Conservation (phyloP, 768 basidiomycete genomes). For the Fomitopsis serialis region DNA sequence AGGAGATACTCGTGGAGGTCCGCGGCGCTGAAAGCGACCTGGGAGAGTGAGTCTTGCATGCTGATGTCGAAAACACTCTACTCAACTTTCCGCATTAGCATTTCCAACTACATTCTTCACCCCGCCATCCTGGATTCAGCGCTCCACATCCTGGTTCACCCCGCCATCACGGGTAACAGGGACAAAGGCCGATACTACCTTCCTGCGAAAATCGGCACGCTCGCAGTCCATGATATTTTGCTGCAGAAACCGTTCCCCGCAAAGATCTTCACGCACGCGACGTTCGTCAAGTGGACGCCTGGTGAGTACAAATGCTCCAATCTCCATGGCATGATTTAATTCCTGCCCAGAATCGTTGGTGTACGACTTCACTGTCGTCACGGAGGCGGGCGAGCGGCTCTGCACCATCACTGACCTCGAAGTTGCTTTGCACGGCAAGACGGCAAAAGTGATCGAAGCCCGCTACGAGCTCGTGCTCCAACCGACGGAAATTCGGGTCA, state of each 20-base stretch:
- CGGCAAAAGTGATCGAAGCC: neutral
- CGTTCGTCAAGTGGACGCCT: conserved; percentile 25
- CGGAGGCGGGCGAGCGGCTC: conserved; percentile 21
- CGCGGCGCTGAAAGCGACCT: conserved; percentile 1
- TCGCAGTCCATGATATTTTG: conserved; percentile 9
- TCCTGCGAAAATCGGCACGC: conserved; percentile 18
- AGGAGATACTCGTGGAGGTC: conserved; percentile 2
- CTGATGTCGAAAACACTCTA: too few relatives aligned
- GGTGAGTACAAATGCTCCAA: conserved; percentile 5
- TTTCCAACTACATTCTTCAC: neutral
- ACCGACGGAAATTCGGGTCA: neutral
- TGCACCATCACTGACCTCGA: conserved; percentile 14
- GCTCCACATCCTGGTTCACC: conserved; percentile 28
- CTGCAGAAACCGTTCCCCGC: conserved; percentile 18
- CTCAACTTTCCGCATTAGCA: conserved; percentile 5
- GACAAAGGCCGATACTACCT: conserved; percentile 27
- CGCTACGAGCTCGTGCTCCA: neutral
- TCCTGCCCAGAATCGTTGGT: conserved; percentile 14
- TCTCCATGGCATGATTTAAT: neutral
- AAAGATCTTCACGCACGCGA: conserved; percentile 11
- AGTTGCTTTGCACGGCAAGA: conserved; percentile 10
- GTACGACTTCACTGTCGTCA: conserved; percentile 23
- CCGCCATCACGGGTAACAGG: conserved; percentile 23
- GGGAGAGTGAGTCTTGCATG: neutral
- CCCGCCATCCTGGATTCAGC: conserved; percentile 34